Evolutionary conservation across 2,329 filamentous ascomycete genomes (phyloP), one percentile per base, ranked within the genome.

Genomic region (Aspergillus pseudonomiae): DNA sequence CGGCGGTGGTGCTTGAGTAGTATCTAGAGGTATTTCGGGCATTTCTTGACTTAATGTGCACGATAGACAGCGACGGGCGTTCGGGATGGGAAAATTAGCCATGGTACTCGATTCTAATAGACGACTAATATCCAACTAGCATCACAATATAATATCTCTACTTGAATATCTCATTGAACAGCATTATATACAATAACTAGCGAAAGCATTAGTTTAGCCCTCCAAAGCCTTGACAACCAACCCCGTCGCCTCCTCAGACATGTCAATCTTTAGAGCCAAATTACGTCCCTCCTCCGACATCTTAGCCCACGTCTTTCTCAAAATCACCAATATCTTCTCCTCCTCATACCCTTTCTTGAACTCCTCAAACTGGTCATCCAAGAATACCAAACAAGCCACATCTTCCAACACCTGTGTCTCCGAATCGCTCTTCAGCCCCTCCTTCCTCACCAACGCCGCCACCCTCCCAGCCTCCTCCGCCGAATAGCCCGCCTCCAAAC

Each of bases 351-450:
- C 84, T 74, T 85, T 83, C 81, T 92, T 90, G 78, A 95, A 96
- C 57, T 85, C 86, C 71, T 94, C 92, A 67, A 96, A 91, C 74
- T 95, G 91, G 74, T 94, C 92, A 74, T 95, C 92, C 68, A 96
- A 79, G 75, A 96, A 96, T 32, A 96, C 92, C 61, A 96, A 79
- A 74, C 92, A 96, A 3, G 93, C 93, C 53, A 93, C 91, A 79
- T 96, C 93, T 80, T 96, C 93, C 65, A 96, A 82, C 7, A 87
- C 84, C 81, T 94, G 91, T 60, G 89, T 88, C 63, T 83, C 81
- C 28, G 70, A 72, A 55, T 78, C 72, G 60, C 81, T 79, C 73
- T 83, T 84, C 69, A 96, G 79, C 61, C 88, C 88, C 75, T 95
- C 91, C 79, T 96, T 96, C 65, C 91, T 84, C 59, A 96, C 89